A percentile compares a stretch with the other conserved stretches of the same genome.
Evolutionary conservation across 2,329 filamentous ascomycete genomes (phyloP).

Genomic region (Trichocomaceae sp.): DNA sequence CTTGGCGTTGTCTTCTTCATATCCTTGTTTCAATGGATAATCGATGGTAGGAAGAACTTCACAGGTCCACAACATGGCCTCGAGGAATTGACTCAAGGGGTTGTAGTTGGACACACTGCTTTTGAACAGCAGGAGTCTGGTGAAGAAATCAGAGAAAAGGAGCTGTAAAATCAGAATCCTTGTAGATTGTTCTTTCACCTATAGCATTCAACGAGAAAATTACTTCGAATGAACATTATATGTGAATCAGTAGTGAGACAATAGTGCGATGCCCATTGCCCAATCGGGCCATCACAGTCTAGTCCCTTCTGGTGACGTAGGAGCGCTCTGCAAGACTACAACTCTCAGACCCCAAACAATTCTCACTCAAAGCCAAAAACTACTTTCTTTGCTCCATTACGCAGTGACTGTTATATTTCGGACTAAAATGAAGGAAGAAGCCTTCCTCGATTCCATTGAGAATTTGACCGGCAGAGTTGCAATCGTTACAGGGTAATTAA

Average conservation of each 20-base stretch:
- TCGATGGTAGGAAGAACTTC: slow-evolving; percentile 57
- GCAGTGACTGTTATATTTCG: background rate
- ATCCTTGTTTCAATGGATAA: slow-evolving; percentile 52
- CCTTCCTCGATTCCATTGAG: slow-evolving; percentile 9
- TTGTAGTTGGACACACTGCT: slow-evolving; percentile 6
- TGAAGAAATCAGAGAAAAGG: slow-evolving; percentile 4
- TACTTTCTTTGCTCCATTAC: too few relatives aligned
- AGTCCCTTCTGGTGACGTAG: background rate
- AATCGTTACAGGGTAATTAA: slow-evolving; percentile 9
- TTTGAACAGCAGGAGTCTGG: slow-evolving; percentile 5
- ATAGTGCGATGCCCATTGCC: background rate
- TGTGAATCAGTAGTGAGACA: background rate
- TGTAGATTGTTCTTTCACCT: background rate
- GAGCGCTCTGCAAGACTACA: too few relatives aligned
- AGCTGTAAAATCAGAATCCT: background rate
- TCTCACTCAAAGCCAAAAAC: too few relatives aligned
- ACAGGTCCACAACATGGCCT: slow-evolving; percentile 47
- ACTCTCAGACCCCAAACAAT: too few relatives aligned
- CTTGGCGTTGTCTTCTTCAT: slow-evolving; percentile 54
- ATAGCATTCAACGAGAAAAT: background rate
- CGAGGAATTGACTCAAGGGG: slow-evolving; percentile 8
- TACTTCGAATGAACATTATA: too few relatives aligned
- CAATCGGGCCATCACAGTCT: background rate
- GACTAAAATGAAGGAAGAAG: slow-evolving; percentile 10
- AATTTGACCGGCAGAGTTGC: slow-evolving; percentile 9